A percentile compares a stretch with the other conserved stretches of the same genome.
Conservation (phyloP, 1,284 basidiomycete species). For the Ceratobasidium theobromae region DNA sequence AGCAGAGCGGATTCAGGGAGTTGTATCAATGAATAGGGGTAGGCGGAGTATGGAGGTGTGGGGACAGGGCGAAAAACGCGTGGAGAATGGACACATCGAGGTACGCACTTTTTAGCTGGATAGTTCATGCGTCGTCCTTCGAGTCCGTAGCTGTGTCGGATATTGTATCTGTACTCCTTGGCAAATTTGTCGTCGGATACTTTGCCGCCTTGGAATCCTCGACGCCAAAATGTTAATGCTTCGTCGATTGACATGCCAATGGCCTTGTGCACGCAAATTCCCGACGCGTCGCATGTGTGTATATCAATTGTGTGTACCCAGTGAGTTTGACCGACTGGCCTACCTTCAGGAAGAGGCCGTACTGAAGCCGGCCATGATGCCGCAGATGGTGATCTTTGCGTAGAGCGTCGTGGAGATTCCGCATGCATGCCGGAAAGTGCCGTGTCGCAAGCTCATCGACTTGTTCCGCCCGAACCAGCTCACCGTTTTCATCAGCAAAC, state of each 20-base stretch:
- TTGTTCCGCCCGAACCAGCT: conserved; percentile 89
- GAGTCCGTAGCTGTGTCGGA: conserved; percentile 92
- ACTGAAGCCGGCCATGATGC: conserved; percentile 89
- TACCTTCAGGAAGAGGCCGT: conserved; percentile 95
- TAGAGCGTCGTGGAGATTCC: conserved; percentile 81
- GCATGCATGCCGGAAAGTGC: conserved; percentile 97
- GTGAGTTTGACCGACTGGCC: conserved; percentile 32
- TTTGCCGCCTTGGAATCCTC: conserved; percentile 66
- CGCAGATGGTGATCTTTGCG: conserved; percentile 84
- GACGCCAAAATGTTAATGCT: conserved; percentile 91
- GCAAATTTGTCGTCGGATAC: conserved; percentile 95
- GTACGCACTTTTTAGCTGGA: conserved; percentile 77
- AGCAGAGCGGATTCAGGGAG: conserved; percentile 7
- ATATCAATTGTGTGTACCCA: conserved; percentile 5
- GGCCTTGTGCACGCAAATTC: conserved; percentile 55
- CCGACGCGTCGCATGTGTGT: conserved; percentile 6
- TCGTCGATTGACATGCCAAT: conserved; percentile 94
- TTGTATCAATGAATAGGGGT: conserved; percentile 6
- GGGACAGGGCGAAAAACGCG: conserved; percentile 16
- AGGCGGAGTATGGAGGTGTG: conserved; percentile 15
- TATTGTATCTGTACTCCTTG: conserved; percentile 98
- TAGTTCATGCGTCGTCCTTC: conserved; percentile 96
- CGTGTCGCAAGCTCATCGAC: conserved; percentile 83
- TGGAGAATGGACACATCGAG: background rate
- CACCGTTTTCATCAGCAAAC: conserved; percentile 52